Base-by-base conservation (phyloP, 208 protist genomes). In the Leishmania lainsoni region DNA sequence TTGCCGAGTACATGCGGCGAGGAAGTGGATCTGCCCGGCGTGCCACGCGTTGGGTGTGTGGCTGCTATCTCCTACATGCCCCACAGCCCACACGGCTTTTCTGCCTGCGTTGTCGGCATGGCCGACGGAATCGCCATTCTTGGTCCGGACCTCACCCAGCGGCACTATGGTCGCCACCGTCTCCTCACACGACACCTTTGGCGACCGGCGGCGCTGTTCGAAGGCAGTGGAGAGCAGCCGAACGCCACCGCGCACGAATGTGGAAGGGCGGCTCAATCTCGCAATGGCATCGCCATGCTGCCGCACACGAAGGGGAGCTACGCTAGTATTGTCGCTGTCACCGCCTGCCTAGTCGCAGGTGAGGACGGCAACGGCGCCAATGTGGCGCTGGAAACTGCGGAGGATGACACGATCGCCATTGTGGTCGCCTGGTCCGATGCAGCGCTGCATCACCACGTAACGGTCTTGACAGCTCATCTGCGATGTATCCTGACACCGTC, bases 1-100 rank as follows among this genome's bases (percentile, higher is more conserved):
- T 61, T 94, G 51, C 90, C 93, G 20, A 82, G 75, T 45, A 88
- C 90, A 14, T 95, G 91, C 68, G 93, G 91, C 35, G 92, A 97
- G 81, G 89, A 87, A 49, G 93, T 80, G n/a, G 89, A 83, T 16
- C 81, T 97, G 17, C 89, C 93, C 5, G 93, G 93, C 52, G 85
- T 90, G 20, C 89, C 93, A 2, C 81, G 81, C 26, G 86, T 95
- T 4, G 91, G 91, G 32, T 97, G 93, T 77, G 91, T 93, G 4
- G 82, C 90, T 8, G 78, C 88, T n/a, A 79, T 97, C 26, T 65
- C 83, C 39, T 91, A 86, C 81, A 10, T 63, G 22, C 83, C 84
- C 12, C 45, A 73, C 58, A 61, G 20, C 8, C 39, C 52, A 3
- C 63, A 76, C 48, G 86, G 86, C 54, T 90, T 97, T 48, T 86